These are phyloP conservation scores for Lumnitzera littorea DNA, from an alignment of 345 rosid species.

Conservation along the genomic window DNA sequence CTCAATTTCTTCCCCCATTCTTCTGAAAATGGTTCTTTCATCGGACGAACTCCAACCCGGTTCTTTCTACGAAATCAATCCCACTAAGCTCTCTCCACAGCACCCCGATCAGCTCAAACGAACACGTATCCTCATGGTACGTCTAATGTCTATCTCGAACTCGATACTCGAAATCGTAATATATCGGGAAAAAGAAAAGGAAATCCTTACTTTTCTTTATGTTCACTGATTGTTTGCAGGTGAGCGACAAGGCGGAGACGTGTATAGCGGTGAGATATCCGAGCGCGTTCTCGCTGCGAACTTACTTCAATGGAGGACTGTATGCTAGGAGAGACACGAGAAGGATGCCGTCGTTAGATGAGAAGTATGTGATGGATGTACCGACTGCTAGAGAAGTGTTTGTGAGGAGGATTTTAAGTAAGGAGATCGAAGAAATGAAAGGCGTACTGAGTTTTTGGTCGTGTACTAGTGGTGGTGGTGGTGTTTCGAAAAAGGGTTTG, in stretches of 20 bases:
- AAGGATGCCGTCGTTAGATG: slow-evolving; percentile 65
- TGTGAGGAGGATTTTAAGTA: slow-evolving; percentile 45
- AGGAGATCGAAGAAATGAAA: slow-evolving; percentile 38
- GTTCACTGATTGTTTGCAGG: slow-evolving; percentile 29
- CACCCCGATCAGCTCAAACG: slow-evolving; percentile 55
- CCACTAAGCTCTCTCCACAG: slow-evolving; percentile 38
- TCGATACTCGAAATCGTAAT: too few relatives aligned
- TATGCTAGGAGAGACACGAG: slow-evolving; percentile 18
- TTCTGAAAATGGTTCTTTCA: background rate
- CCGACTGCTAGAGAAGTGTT: slow-evolving; percentile 58
- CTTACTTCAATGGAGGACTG: slow-evolving; percentile 34
- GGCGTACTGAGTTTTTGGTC: slow-evolving; percentile 60
- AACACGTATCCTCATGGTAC: slow-evolving; percentile 66
- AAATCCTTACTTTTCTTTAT: background rate
- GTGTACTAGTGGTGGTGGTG: slow-evolving; percentile 3
- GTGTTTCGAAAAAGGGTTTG: slow-evolving; percentile 25
- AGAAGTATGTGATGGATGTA: slow-evolving; percentile 42
- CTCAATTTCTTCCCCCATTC: too few relatives aligned
- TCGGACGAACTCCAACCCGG: slow-evolving; percentile 51
- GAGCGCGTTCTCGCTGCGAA: slow-evolving; percentile 42
- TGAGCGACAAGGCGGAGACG: slow-evolving; percentile 49
- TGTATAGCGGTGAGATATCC: slow-evolving; percentile 67
- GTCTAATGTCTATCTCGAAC: background rate
- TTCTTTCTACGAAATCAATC: slow-evolving; percentile 69
- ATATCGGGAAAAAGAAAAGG: background rate